Evolutionary conservation across 225 moss, liverwort and hornwort species (phyloP).

Genomic region (Marchantia paleacea): DNA sequence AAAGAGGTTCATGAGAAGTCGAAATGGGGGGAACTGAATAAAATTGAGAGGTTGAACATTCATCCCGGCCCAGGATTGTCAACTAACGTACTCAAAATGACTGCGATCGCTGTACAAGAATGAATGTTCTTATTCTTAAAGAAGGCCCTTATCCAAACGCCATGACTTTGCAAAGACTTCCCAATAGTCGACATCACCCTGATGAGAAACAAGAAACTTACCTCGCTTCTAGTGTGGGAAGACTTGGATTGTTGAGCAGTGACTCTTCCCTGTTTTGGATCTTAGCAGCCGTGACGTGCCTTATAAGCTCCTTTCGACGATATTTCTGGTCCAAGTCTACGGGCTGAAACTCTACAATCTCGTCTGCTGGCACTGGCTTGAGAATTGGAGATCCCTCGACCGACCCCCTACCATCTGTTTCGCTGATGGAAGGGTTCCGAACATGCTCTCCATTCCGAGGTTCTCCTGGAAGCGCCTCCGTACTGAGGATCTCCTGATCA

Average conservation of each 20-base stretch:
- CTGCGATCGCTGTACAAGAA: too few relatives aligned
- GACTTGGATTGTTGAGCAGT: slow-evolving; percentile 37
- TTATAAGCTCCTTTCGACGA: slow-evolving; percentile 46
- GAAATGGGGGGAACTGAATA: too few relatives aligned
- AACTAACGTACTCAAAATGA: too few relatives aligned
- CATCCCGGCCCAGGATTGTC: too few relatives aligned
- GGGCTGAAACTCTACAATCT: slow-evolving; percentile 34
- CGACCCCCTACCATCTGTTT: background rate
- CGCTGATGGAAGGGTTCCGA: background rate
- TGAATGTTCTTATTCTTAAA: too few relatives aligned
- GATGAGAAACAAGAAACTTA: background rate
- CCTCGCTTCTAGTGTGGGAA: slow-evolving; percentile 38
- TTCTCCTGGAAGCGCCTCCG: background rate
- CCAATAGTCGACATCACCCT: too few relatives aligned
- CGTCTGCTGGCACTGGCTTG: slow-evolving; percentile 25
- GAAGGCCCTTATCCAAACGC: too few relatives aligned
- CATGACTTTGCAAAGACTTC: too few relatives aligned
- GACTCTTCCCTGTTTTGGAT: slow-evolving; percentile 53
- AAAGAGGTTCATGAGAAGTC: too few relatives aligned
- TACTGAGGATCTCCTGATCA: background rate
- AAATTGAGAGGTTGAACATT: too few relatives aligned
- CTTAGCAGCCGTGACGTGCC: slow-evolving; percentile 48
- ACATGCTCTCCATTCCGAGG: background rate
- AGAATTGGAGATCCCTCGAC: background rate
- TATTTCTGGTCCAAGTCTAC: slow-evolving; percentile 53